Evolutionary conservation across 306 rosid species (phyloP), one percentile per base, ranked within the genome.

Genomic region (Begonia peltatifolia): DNA sequence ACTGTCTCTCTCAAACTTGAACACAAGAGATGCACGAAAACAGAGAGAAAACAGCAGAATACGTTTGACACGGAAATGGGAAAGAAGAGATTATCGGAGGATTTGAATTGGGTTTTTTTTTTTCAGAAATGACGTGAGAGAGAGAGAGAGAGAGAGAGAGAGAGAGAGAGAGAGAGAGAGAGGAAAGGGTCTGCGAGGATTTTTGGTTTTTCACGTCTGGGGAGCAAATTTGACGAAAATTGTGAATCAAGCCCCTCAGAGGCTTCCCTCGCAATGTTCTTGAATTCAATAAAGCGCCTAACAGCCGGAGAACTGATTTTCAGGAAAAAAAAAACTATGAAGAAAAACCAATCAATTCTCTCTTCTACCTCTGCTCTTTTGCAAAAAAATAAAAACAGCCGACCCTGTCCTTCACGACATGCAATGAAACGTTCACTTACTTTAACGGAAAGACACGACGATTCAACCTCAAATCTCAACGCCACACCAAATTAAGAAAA

Each of bases 1-100:
- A 41, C 44, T n/a, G 50, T 76, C 94, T 83, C 80, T 70, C 79
- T 86, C 86, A 63, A 71, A 79, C 94, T 71, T 48, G 64, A 69
- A 59, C 56, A 64, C 63, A 63, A 63, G 71, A 66, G 62, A 53
- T 67, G 47, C 66, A 36, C 49, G 62, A 57, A 62, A 38, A 56
- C 41, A 62, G 22, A 49, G 52, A 9, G 13, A 55, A 18, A 48
- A 15, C 47, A 46, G 42, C 20, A 22, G 38, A 49, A 46, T 18
- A 42, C 20, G 14, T 48, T 48, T 48, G 56, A 62, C 53, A 59
- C 13, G 62, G 60, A 47, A 50, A 43, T 55, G 44, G 62, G 47
- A 10, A 55, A 58, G 38, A 30, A 52, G 61, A 36, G 60, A 58
- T 56, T 62, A 51, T 58, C 56, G 61, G 13, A 60, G 62, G 42